Conservation (phyloP, 2,329 filamentous ascomycete genomes). For the Cyclaneusma minus region DNA sequence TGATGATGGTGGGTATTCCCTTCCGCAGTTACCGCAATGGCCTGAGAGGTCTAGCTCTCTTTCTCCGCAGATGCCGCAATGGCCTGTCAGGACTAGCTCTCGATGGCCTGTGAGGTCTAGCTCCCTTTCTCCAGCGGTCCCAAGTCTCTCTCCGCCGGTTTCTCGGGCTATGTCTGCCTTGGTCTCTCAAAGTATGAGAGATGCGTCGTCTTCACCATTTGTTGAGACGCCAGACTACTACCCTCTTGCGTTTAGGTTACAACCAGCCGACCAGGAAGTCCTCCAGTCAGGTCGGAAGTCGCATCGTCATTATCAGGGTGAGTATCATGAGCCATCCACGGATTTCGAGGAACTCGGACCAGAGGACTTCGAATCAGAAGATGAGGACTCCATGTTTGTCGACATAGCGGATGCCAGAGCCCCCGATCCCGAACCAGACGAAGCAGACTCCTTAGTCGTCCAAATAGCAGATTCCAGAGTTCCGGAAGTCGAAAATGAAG, state of each 20-base stretch:
- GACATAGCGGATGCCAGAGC: slow-evolving; percentile 7
- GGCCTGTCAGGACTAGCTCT: slow-evolving; percentile 1
- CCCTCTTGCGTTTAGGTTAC: slow-evolving; percentile 9
- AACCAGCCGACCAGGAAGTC: slow-evolving; percentile 10
- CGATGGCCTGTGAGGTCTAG: slow-evolving; percentile 1
- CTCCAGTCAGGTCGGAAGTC: slow-evolving; percentile 14
- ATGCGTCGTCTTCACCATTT: slow-evolving; percentile 18
- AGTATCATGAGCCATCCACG: slow-evolving; percentile 22
- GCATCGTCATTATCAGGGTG: slow-evolving; percentile 32
- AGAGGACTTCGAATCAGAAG: slow-evolving; percentile 1
- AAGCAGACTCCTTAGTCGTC: neutral
- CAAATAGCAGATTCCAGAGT: too few relatives aligned
- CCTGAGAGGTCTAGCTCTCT: slow-evolving; percentile 10
- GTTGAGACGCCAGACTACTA: slow-evolving; percentile 15
- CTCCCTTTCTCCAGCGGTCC: slow-evolving; percentile 10
- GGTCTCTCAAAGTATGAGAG: slow-evolving; percentile 16
- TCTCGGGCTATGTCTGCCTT: slow-evolving; percentile 2
- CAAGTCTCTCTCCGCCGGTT: slow-evolving; percentile 3
- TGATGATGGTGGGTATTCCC: slow-evolving; percentile 78
- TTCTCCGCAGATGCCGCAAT: neutral
- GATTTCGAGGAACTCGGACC: neutral
- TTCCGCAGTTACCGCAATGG: slow-evolving; percentile 13
- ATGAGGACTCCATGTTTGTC: slow-evolving; percentile 3
- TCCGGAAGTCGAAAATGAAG: slow-evolving; percentile 2
- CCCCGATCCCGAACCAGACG: neutral